Base-by-base conservation (phyloP, 306 rosid species). In the Hippophae gyantsensis region DNA sequence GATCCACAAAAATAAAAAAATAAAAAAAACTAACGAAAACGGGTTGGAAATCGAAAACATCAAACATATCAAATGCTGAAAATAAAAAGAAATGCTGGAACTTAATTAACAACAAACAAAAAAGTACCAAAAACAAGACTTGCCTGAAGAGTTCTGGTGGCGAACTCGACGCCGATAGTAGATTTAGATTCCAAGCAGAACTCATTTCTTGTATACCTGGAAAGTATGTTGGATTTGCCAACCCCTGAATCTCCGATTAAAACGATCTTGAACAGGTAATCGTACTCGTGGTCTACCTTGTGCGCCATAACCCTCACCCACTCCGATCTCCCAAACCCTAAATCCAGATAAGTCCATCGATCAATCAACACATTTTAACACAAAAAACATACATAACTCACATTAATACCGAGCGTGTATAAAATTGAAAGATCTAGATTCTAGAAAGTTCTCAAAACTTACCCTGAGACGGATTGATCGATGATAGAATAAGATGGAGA, bases 181-280 rank as follows among this genome's bases (percentile, higher is more conserved):
- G 99, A 92, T 80, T 88, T 92, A 57, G 96, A 92, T 67, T 92
- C 96, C 84, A 92, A 78, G 70, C 99, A 92, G 51, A 92, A 92
- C 79, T 92, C 99, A n/a, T 88, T 88, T 57, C 99, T 81, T 9
- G 99, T 92, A 64, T 83, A 92, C 85, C 98, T 81, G 13, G 98
- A 92, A 43, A 92, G 96, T 70, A 92, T 92, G 79, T 92, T 92
- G 49, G 98, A 92, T 76, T 92, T 92, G 0, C 98, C 98, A 0
- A 92, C 98, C 9, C 98, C 98, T 12, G 98, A 92, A 76, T 92
- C 96, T 6, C 95, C 98, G 78, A 87, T 92, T 87, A 92, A 66
- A 56, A 88, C 98, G 84, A 88, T 92, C 98, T 92, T 88, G 80
- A 92, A 92, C 48, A 92, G 66, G 52, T 92, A 88, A 65, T 92